Percentiles rank a stretch among this genome's conserved stretches.
These are phyloP conservation scores for Yarrowia sp. DNA, from an alignment of 805 yeast species.

Conservation along the genomic window DNA sequence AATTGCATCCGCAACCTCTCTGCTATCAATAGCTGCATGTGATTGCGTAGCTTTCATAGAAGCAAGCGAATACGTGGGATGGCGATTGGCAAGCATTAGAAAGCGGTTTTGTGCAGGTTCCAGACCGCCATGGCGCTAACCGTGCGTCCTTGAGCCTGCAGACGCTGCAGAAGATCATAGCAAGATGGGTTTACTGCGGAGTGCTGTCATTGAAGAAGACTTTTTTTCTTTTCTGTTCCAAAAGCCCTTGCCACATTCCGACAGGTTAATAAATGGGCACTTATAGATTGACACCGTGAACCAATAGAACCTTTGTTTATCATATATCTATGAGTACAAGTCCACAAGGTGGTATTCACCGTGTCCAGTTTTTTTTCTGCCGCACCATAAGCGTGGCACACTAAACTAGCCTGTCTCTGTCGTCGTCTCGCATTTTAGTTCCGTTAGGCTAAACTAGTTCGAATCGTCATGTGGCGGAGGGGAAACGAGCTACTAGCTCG, in stretches of 20 bases:
- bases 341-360: too few relatives aligned
- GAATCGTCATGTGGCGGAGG: slow-evolving; percentile 19
- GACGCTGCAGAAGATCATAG: slow-evolving; percentile 10
- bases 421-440: slow-evolving; percentile 1
- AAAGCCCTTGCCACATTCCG: slow-evolving; percentile 2
- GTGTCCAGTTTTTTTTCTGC: neutral
- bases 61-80: neutral
- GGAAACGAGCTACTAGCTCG: neutral
- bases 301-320: slow-evolving; percentile 2
- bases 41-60: neutral
- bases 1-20: neutral
- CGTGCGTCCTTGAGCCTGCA: neutral
- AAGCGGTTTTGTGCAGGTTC: neutral
- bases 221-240: neutral
- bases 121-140: slow-evolving; percentile 1
- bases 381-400: neutral
- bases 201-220: neutral
- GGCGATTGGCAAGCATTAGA: neutral
- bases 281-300: slow-evolving; percentile 5
- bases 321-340: neutral
- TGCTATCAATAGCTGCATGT: neutral
- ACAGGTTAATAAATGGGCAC: neutral
- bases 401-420: slow-evolving; percentile 1
- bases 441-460: slow-evolving; percentile 5
- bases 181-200: slow-evolving; percentile 4